Percentiles rank a stretch among this genome's conserved stretches.
These are phyloP conservation scores for Pythium dissotocum DNA, from an alignment of 352 stramenopile genomes.

Conservation along the genomic window DNA sequence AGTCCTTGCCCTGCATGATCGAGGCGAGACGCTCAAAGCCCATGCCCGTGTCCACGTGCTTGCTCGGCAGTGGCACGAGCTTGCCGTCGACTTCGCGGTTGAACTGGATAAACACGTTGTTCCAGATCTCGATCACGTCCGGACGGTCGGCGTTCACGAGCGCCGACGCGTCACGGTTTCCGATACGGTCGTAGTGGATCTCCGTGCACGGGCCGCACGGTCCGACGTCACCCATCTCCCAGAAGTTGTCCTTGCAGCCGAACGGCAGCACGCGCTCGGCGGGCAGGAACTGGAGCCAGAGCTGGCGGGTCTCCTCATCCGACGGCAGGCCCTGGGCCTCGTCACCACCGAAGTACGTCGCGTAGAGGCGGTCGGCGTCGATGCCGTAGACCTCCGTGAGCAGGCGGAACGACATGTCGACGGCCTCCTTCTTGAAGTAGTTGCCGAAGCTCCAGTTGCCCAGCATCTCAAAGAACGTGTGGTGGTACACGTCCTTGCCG, in stretches of 20 bases:
- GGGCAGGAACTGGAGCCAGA: constrained; percentile 90
- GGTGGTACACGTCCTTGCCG: constrained; percentile 98
- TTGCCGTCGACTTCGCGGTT: constrained; percentile 92
- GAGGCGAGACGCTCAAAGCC: constrained; percentile 95
- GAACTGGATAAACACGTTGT: constrained; percentile 99
- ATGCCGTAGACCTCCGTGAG: constrained; percentile 96
- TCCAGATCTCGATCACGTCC: constrained; percentile 99
- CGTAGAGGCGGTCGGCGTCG: constrained; percentile 93
- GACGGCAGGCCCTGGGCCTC: constrained; percentile 67
- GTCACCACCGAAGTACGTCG: constrained; percentile 98
- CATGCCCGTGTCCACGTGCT: constrained; percentile 99
- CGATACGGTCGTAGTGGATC: constrained; percentile 99
- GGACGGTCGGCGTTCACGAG: constrained; percentile 98
- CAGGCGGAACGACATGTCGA: constrained; percentile 96
- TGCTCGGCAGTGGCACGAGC: constrained; percentile 90
- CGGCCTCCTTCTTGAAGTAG: constrained; percentile 99
- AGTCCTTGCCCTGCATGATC: constrained; percentile 92
- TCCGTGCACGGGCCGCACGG: constrained; percentile 99
- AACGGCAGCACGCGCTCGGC: constrained; percentile 92
- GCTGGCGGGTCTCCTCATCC: constrained; percentile 93
- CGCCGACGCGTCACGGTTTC: constrained; percentile 86
- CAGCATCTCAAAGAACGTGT: constrained; percentile 99
- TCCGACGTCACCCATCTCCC: constrained; percentile 99
- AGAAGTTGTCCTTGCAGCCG: constrained; percentile 99
- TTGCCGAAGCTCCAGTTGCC: constrained; percentile 99